Evolutionary conservation across 768 basidiomycete genomes (phyloP).

Genomic region (Nevesoporus exiguus): DNA sequence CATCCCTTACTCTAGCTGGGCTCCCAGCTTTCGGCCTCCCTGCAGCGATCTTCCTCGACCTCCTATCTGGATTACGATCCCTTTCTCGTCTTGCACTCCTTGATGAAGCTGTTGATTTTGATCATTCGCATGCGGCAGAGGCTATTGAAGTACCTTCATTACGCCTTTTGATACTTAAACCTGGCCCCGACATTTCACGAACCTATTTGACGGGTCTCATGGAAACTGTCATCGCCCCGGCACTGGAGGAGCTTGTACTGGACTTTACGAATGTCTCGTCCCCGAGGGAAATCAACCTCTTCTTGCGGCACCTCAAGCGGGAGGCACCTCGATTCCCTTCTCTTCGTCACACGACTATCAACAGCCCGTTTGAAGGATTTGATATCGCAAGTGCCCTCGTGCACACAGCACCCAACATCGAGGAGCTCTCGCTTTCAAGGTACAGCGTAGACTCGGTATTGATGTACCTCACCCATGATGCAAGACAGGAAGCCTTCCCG

Average conservation of each 20-base stretch:
- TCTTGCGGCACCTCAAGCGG: constrained; percentile 28
- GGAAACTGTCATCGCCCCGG: constrained; percentile 23
- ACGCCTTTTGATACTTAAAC: constrained; percentile 20
- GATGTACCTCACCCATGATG: constrained; percentile 23
- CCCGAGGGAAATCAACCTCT: constrained; percentile 27
- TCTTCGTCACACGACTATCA: constrained; percentile 20
- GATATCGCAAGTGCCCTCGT: constrained; percentile 23
- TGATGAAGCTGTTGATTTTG: constrained; percentile 29
- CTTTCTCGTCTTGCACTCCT: constrained; percentile 25
- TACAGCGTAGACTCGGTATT: constrained; percentile 23
- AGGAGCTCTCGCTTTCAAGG: constrained; percentile 26
- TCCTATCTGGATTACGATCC: constrained; percentile 21
- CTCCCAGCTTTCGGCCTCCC: constrained; percentile 23
- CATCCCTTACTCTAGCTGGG: constrained; percentile 25
- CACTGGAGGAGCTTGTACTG: constrained; percentile 22
- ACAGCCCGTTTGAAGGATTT: constrained; percentile 25
- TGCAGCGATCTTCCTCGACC: constrained; percentile 15
- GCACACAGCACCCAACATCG: constrained; percentile 24
- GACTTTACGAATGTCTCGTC: constrained; percentile 27
- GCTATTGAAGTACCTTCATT: constrained; percentile 19
- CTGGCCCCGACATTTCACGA: constrained; percentile 29
- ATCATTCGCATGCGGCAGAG: constrained; percentile 4
- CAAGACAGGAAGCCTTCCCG: constrained; percentile 27
- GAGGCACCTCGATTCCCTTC: constrained; percentile 24
- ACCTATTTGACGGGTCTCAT: constrained; percentile 25